phyloP scores from a whole-genome alignment of 2,329 filamentous ascomycete species.

The Colletotrichum somersetense region DNA sequence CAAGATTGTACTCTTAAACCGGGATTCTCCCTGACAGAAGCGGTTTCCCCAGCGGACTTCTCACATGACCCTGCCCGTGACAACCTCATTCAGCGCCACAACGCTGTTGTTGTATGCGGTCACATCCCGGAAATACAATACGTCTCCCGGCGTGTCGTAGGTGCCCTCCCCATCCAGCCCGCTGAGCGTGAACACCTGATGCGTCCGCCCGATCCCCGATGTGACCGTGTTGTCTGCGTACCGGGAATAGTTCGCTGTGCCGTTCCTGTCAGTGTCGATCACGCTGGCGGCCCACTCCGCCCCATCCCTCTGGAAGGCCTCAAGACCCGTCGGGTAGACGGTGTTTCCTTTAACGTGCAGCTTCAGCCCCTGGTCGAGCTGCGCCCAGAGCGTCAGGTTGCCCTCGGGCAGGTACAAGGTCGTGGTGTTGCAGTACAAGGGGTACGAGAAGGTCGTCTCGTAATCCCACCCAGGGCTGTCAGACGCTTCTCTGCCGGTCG shows the following conservation, averaged over 20 bases:
- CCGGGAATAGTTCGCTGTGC: constrained; percentile 68
- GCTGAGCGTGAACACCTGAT: constrained; percentile 68
- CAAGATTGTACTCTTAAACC: background rate
- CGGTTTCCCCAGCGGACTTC: no score
- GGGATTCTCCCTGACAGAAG: background rate
- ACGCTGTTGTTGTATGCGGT: constrained; percentile 67
- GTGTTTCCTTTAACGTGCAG: constrained; percentile 53
- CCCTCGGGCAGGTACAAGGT: constrained; percentile 57
- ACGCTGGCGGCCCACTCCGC: constrained; percentile 43
- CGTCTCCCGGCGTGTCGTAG: constrained; percentile 47
- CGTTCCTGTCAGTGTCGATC: constrained; percentile 67
- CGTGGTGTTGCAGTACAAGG: constrained; percentile 67
- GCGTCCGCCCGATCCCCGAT: constrained; percentile 66
- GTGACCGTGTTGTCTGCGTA: constrained; percentile 59
- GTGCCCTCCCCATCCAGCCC: constrained; percentile 57
- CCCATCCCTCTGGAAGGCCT: constrained; percentile 61
- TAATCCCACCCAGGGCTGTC: constrained; percentile 45
- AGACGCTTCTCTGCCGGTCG: constrained; percentile 49
- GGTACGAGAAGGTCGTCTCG: constrained; percentile 66
- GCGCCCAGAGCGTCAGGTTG: constrained; percentile 59
- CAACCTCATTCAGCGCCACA: constrained; percentile 59
- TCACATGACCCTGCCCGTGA: constrained; percentile 45
- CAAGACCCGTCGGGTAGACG: constrained; percentile 70
- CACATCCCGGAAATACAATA: constrained; percentile 71
- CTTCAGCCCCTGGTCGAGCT: constrained; percentile 57